Conservation (phyloP, 2,329 filamentous ascomycete species). For the Sporothrix pallida region DNA sequence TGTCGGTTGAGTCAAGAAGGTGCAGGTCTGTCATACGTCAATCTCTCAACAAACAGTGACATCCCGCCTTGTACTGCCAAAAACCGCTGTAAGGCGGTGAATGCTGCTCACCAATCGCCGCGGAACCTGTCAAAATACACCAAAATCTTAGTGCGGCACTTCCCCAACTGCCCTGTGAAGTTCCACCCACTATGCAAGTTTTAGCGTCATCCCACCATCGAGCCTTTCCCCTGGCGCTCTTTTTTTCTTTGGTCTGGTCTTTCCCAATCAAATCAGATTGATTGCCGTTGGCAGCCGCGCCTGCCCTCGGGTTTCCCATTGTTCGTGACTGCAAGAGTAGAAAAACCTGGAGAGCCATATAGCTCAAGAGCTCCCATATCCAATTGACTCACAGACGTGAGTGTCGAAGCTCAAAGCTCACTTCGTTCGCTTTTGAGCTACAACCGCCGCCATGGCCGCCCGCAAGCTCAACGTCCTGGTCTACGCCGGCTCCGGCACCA, state of each 20-base stretch:
- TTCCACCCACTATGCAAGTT: background rate
- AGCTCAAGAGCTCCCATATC: background rate
- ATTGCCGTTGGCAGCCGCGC: constrained; percentile 25
- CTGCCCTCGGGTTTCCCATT: background rate
- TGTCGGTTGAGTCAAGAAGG: background rate
- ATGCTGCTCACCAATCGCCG: background rate
- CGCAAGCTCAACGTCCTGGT: constrained; percentile 88
- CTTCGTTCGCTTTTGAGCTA: background rate
- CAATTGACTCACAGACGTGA: background rate
- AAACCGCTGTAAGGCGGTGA: constrained; percentile 28
- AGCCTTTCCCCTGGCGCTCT: background rate
- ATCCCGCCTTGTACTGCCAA: background rate
- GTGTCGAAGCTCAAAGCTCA: too few species aligned
- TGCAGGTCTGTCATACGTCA: background rate
- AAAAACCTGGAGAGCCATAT: constrained; percentile 15
- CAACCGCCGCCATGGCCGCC: constrained; percentile 58
- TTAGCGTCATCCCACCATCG: constrained; percentile 23
- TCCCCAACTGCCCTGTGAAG: constrained; percentile 13
- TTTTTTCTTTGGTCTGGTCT: background rate
- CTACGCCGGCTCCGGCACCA: constrained; percentile 84
- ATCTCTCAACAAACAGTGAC: constrained; percentile 20
- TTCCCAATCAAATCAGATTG: constrained; percentile 13
- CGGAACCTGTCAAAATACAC: background rate
- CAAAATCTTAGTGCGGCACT: background rate
- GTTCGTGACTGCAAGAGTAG: background rate